Evolutionary conservation across 345 rosid species (phyloP).

Genomic region (Camelina laxa): DNA sequence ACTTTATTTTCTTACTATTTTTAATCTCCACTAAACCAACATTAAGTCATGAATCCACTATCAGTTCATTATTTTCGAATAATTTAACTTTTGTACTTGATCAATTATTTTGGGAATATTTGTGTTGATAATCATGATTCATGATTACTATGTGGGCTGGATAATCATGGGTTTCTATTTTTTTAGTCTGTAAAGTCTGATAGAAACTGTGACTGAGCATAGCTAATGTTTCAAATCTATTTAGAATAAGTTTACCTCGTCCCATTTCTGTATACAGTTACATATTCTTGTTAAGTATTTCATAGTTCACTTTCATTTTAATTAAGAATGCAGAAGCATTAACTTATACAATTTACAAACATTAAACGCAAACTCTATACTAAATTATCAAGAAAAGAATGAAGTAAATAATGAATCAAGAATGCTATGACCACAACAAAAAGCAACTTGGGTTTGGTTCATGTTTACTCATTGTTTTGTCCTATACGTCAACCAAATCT

Average conservation of each 20-base stretch:
- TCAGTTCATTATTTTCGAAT: constrained; percentile 36
- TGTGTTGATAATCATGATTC: constrained; percentile 33
- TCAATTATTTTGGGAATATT: constrained; percentile 24
- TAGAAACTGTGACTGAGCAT: constrained; percentile 24
- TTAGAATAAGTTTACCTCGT: not conserved
- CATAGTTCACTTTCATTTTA: not conserved
- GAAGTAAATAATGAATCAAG: not conserved
- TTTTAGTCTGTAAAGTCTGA: constrained; percentile 42
- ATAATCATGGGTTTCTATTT: constrained; percentile 42
- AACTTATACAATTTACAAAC: constrained; percentile 6
- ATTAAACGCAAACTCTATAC: not conserved
- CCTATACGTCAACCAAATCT: constrained; percentile 42
- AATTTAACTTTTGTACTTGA: constrained; percentile 35
- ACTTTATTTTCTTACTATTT: constrained; percentile 6
- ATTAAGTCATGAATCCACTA: constrained; percentile 41
- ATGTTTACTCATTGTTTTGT: constrained; percentile 48
- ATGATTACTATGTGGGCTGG: constrained; percentile 40
- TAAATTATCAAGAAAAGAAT: not conserved
- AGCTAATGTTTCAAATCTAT: constrained; percentile 12
- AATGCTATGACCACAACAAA: constrained; percentile 29
- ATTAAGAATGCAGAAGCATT: constrained; percentile 2
- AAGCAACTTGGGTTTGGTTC: constrained; percentile 42
- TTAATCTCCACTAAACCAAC: constrained; percentile 35
- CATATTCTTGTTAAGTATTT: not conserved
- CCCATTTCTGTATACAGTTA: not conserved